Base-by-base conservation (phyloP, 768 basidiomycete species). In the Xanthoconium stramineum region DNA sequence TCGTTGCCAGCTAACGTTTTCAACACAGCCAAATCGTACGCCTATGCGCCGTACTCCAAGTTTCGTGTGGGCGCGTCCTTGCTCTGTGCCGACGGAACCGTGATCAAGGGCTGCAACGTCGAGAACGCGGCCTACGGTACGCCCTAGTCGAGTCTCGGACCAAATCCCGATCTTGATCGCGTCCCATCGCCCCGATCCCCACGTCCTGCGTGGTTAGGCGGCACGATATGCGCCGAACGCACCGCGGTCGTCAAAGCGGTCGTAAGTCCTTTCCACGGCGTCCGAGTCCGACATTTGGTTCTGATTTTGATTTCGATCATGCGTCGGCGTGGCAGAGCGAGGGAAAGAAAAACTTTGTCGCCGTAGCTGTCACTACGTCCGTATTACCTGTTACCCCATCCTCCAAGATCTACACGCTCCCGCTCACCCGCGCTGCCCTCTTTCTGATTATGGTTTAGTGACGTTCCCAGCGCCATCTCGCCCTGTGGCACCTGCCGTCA, bases 401-500 rank as follows among this genome's bases (percentile, higher is more conserved):
- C 24, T 24, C 33, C 33, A 35, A 35, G 33, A 35, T 24, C 24
- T 24, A 24, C 24, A 24, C 24, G 24, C 13, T n/a, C n/a, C 29
- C 28, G 6, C 19, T 5, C 17, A 15, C 24, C 15, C 20, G 9
- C 19, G 2, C 9, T 36, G 28, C 39, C 14, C 39, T 7, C 17
- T 20, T 28, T 28, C 13, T 36, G 10, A 24, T 36, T 8, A 6
- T 20, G 15, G 5, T 13, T n/a, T 43, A 95, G 92, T 14, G 88
- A 97, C 60, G 83, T 97, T 3, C 63, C 79, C 0, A 67, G 77
- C 0, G 68, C 85, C 0, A 75, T 89, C 46, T 88, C 94, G 2
- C 96, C 96, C 0, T 98, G 97, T 69, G 96, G 96, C 3, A 85
- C 95, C 46, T 99, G 95, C 64, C 87, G 96, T 9, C 95, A 98